Conservation (phyloP, 2,329 filamentous ascomycete species). For the Pestalotiopsis sp. region DNA sequence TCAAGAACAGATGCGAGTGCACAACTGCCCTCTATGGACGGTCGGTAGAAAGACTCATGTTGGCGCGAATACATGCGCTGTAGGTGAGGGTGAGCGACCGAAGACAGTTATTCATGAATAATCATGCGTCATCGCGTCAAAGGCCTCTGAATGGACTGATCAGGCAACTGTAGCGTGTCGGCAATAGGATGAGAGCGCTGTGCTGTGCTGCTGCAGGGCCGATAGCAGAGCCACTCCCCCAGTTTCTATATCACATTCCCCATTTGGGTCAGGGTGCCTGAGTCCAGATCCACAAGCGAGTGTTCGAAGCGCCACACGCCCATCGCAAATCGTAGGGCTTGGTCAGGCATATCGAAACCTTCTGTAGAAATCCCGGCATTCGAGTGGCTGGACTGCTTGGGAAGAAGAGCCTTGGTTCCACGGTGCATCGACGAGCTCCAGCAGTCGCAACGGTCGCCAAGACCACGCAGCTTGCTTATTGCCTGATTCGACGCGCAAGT, state of each 20-base stretch:
- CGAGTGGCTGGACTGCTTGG: not conserved
- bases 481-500: conserved; percentile 9
- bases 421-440: not conserved
- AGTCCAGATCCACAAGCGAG: conserved; percentile 6
- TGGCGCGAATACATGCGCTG: not conserved
- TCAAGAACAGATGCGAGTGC: not conserved
- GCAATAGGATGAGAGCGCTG: not conserved
- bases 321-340: not conserved
- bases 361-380: not conserved
- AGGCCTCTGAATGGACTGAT: conserved; percentile 7
- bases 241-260: conserved; percentile 16
- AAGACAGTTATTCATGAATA: not conserved
- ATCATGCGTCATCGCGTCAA: conserved; percentile 5
- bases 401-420: too few relatives aligned
- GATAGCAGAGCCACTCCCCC: conserved; percentile 10
- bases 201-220: conserved; percentile 4
- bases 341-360: not conserved
- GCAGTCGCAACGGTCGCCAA: not conserved
- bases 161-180: conserved; percentile 11
- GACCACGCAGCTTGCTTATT: not conserved
- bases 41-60: not conserved
- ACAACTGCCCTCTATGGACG: not conserved
- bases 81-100: not conserved
- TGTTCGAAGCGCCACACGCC: conserved; percentile 3
- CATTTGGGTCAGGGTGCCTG: conserved; percentile 10